These are phyloP conservation scores for Alternaria sp. DNA, from an alignment of 2,329 filamentous ascomycete species.

Conservation along the genomic window DNA sequence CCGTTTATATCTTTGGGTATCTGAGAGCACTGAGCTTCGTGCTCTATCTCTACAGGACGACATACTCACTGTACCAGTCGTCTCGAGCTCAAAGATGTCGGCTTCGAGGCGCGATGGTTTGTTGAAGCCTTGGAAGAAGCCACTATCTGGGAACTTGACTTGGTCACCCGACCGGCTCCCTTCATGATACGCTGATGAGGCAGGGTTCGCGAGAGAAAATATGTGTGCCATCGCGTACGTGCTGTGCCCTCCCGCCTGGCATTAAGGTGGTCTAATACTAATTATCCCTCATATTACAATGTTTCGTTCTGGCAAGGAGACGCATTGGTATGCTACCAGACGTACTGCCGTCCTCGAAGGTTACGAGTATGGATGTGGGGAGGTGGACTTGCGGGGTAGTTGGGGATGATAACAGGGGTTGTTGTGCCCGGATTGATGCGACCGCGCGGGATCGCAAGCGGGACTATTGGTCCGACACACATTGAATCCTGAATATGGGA, in stretches of 20 bases:
- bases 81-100: constrained; percentile 50
- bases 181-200: constrained; percentile 32
- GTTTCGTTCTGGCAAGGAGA: background rate
- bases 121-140: constrained; percentile 51
- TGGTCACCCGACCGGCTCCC: constrained; percentile 32
- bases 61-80: constrained; percentile 39
- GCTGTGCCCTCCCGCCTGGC: background rate
- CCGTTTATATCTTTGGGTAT: constrained; percentile 54
- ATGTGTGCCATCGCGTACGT: constrained; percentile 40
- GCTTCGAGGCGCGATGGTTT: constrained; percentile 50
- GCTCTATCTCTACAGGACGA: background rate
- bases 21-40: constrained; percentile 1
- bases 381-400: constrained; percentile 18
- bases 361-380: constrained; percentile 17
- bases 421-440: constrained; percentile 11
- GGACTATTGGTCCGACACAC: constrained; percentile 1
- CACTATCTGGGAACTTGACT: constrained; percentile 42
- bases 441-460: constrained; percentile 7
- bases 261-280: background rate
- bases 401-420: constrained; percentile 5
- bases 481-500: background rate
- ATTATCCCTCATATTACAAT: background rate
- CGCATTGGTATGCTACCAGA: constrained; percentile 1
- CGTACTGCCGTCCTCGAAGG: constrained; percentile 6
- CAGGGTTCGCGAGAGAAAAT: constrained; percentile 38